These are phyloP conservation scores for Zoysia japonica DNA, from an alignment of 176 grass and related monocot species.

Conservation along the genomic window DNA sequence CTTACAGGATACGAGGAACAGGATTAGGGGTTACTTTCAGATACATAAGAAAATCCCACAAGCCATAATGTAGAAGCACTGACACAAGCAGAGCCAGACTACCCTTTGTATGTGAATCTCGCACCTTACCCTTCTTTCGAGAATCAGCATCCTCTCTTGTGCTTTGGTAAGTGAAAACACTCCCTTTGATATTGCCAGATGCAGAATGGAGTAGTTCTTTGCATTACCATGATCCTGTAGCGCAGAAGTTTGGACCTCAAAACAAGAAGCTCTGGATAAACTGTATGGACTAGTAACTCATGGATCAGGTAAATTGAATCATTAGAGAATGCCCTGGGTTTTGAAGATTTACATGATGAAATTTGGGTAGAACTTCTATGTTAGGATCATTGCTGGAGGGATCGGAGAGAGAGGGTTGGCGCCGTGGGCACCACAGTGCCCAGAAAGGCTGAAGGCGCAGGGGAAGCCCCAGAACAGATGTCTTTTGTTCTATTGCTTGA, in stretches of 20 bases:
- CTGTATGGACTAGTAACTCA: constrained; percentile 16
- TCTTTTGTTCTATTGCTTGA: no score
- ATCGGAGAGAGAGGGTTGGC: no score
- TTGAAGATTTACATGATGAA: constrained; percentile 41
- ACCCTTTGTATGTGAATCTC: constrained; percentile 26
- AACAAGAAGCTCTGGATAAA: constrained; percentile 23
- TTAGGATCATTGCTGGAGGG: no score
- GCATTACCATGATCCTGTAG: constrained; percentile 25
- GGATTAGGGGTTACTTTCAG: no score
- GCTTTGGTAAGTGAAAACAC: constrained; percentile 33
- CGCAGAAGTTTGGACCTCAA: constrained; percentile 27
- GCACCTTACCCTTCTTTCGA: constrained; percentile 38
- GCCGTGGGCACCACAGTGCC: no score
- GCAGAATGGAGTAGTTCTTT: background rate
- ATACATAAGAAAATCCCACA: no score
- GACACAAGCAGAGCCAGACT: no score
- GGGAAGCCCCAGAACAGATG: no score
- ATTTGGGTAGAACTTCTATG: constrained; percentile 12
- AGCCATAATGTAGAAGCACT: background rate
- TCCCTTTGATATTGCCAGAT: constrained; percentile 35
- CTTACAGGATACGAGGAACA: background rate
- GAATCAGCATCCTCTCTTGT: constrained; percentile 35
- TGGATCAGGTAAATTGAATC: constrained; percentile 40
- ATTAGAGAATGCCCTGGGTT: constrained; percentile 21
- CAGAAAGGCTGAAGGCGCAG: no score